Percentiles rank a stretch among this genome's conserved stretches.
Evolutionary conservation across 2,329 filamentous ascomycete species (phyloP).

Genomic region (Whalleya microplaca): DNA sequence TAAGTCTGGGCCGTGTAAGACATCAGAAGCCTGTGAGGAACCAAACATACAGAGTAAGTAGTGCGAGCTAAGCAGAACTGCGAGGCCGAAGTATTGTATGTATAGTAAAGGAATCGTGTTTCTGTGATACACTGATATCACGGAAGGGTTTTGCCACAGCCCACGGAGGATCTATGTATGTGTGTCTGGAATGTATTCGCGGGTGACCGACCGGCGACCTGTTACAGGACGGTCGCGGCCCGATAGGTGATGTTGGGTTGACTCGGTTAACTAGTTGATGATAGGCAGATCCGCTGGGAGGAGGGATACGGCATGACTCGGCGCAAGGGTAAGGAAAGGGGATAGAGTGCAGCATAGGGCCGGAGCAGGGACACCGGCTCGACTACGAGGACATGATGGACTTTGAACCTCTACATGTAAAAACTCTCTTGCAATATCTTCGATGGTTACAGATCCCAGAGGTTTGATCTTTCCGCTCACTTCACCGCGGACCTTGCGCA

Average conservation of each 20-base stretch:
- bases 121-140: constrained; percentile 6
- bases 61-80: neutral
- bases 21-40: constrained; percentile 4
- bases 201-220: constrained; percentile 16
- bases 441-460: neutral
- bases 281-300: constrained; percentile 11
- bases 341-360: neutral
- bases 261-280: constrained; percentile 2
- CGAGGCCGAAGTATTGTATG: constrained; percentile 4
- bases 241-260: constrained; percentile 15
- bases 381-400: neutral
- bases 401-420: neutral
- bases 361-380: too few relatives aligned
- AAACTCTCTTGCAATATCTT: neutral
- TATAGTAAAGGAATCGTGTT: constrained; percentile 3
- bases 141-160: constrained; percentile 11
- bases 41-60: constrained; percentile 7
- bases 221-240: constrained; percentile 20
- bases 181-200: constrained; percentile 12
- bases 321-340: constrained; percentile 8
- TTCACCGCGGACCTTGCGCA: neutral
- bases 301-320: constrained; percentile 16
- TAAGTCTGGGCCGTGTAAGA: constrained; percentile 3
- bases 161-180: neutral
- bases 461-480: neutral